These are phyloP conservation scores for Camellia oleifera DNA, from an alignment of 179 eudicot species.

Conservation along the genomic window DNA sequence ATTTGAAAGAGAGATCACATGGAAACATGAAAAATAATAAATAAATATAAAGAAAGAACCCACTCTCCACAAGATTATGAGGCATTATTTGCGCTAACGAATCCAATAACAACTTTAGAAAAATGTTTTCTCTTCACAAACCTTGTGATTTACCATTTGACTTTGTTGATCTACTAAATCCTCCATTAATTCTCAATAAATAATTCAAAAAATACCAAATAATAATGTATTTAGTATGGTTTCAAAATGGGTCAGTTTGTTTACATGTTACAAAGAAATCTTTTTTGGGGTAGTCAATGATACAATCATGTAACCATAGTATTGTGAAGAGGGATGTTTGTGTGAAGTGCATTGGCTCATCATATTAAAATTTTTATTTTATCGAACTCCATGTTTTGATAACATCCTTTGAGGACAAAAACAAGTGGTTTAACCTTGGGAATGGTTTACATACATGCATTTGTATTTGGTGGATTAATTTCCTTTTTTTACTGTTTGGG, in stretches of 20 bases:
- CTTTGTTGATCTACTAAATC: background rate
- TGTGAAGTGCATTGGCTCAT: background rate
- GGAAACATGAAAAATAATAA: slow-evolving; percentile 5
- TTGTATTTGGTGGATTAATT: background rate
- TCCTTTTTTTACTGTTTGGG: background rate
- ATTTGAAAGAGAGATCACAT: slow-evolving; percentile 12
- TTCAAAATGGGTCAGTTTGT: background rate
- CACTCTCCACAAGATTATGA: background rate
- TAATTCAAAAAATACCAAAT: background rate
- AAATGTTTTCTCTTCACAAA: background rate
- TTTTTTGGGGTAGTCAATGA: background rate
- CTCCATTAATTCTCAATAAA: background rate
- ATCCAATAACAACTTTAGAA: background rate
- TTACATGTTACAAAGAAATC: background rate
- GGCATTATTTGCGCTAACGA: background rate
- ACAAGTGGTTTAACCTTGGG: background rate
- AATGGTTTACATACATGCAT: background rate
- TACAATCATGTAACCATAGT: background rate
- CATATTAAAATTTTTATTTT: too few relatives aligned
- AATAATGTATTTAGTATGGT: background rate
- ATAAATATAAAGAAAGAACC: background rate
- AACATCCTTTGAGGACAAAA: background rate
- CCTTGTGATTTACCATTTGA: background rate
- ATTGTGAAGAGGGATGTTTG: background rate
- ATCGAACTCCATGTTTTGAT: background rate